Evolutionary conservation across 2,329 filamentous ascomycete genomes (phyloP).

Genomic region (Monosporascus sp.): DNA sequence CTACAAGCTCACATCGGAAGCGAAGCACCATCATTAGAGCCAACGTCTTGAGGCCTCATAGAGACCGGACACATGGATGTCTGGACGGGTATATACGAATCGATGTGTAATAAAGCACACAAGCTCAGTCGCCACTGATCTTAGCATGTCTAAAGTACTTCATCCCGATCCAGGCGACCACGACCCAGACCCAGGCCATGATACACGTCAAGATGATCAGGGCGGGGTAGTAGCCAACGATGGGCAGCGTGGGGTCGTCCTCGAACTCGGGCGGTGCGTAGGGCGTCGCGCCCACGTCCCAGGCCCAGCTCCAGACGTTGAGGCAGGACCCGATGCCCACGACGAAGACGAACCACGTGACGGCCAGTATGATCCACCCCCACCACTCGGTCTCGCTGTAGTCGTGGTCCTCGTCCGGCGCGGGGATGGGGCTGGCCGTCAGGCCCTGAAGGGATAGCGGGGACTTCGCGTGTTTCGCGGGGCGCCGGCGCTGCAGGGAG

Average conservation of each 20-base stretch:
- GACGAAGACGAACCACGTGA: conserved; percentile 95
- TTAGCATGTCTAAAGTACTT: conserved; percentile 98
- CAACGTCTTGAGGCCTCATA: too few relatives aligned
- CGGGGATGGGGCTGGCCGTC: conserved; percentile 41
- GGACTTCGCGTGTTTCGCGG: conserved; percentile 51
- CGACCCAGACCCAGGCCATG: conserved; percentile 99
- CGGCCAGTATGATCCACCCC: conserved; percentile 88
- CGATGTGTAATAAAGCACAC: too few relatives aligned
- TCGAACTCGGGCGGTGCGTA: conserved; percentile 94
- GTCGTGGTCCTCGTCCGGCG: conserved; percentile 64
- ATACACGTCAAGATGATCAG: conserved; percentile 88
- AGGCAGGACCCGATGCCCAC: conserved; percentile 94
- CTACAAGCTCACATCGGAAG: too few relatives aligned
- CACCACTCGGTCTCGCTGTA: conserved; percentile 96
- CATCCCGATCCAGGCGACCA: conserved; percentile 97
- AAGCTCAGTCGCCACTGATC: conserved; percentile 59
- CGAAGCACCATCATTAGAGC: too few relatives aligned
- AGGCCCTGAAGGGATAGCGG: conserved; percentile 53
- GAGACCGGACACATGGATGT: too few relatives aligned
- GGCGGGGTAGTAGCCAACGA: conserved; percentile 94
- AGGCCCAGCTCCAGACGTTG: conserved; percentile 96
- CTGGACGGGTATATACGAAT: too few relatives aligned
- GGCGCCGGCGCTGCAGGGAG: conserved; percentile 40
- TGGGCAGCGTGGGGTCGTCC: conserved; percentile 89
- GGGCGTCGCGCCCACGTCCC: conserved; percentile 94